Base-by-base conservation (phyloP, 495 filamentous ascomycete genomes). In the Talaromyces ruber region DNA sequence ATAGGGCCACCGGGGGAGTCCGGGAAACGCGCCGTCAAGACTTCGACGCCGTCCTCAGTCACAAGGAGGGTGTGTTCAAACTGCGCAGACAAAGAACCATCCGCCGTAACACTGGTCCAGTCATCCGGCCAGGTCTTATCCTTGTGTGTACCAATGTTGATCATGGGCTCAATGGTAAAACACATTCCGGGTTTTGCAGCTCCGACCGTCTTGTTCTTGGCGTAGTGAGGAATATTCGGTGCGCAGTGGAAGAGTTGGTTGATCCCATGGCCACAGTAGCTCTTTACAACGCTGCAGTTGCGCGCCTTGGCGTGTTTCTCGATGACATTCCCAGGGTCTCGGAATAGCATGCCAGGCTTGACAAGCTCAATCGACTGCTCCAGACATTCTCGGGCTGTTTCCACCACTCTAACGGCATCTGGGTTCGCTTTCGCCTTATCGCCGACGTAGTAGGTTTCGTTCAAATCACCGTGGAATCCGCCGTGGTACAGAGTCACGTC, bases 1-100 rank as follows among this genome's bases (percentile, higher is more conserved):
- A 96, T 74, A 21, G 89, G 82, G 0, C 94, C 94, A 50, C 94
- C 94, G 0, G 94, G 94, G 5, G 92, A 97, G 69, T 88, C 83
- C 22, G 84, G 79, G 47, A 85, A 73, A 65, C 94, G 83, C 29
- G 93, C 94, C 1, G 94, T 99, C 67, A 99, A 74, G 43, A 98
- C 81, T 77, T 99, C 94, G 14, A 96, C 92, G 1, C 94, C 94
- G 59, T 90, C 87, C 69, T 94, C 93, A 0, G 94, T 99, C 2
- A 98, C 93, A 2, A 99, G 74, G 37, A 96, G 81, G 0, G 94
- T 99, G 71, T 99, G 94, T 70, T 99, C 92, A 69, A 96, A 96
- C 71, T 96, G 91, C 0, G 91, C 91, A 21, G 90, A 93, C 72
- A 82, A 76, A 71, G 87, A 88, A 12, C 91, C 91, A 68, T 96